Evolutionary conservation across 2,329 filamentous ascomycete genomes (phyloP).

Genomic region (Paraphaeosphaeria minitans): DNA sequence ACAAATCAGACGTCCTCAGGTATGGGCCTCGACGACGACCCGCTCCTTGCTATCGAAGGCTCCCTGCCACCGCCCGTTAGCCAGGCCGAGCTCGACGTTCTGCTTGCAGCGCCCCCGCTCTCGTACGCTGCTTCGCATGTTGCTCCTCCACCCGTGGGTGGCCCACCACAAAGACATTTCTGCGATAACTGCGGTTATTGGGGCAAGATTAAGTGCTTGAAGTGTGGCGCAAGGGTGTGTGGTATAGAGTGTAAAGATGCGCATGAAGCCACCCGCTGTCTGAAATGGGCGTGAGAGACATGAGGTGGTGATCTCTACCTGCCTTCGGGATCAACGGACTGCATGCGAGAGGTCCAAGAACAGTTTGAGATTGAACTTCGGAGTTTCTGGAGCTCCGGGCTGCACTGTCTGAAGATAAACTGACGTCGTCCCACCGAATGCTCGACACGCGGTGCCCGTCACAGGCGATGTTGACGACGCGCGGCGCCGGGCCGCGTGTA

Average conservation of each 20-base stretch:
- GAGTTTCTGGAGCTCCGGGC: background rate
- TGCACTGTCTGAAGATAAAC: slow-evolving; percentile 22
- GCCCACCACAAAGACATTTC: slow-evolving; percentile 65
- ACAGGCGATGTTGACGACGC: slow-evolving; percentile 52
- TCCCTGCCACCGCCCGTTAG: slow-evolving; percentile 63
- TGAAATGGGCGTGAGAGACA: slow-evolving; percentile 42
- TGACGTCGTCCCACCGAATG: slow-evolving; percentile 52
- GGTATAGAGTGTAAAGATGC: slow-evolving; percentile 74
- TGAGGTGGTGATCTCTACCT: too few relatives aligned
- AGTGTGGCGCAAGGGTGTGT: slow-evolving; percentile 79
- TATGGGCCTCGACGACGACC: slow-evolving; percentile 49
- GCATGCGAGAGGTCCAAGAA: too few relatives aligned
- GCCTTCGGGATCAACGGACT: too few relatives aligned
- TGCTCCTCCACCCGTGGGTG: slow-evolving; percentile 45
- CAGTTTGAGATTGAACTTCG: background rate
- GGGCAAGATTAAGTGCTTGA: slow-evolving; percentile 75
- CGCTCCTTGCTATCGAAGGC: slow-evolving; percentile 59
- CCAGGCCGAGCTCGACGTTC: slow-evolving; percentile 65
- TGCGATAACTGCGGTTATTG: slow-evolving; percentile 84
- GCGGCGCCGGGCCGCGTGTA: slow-evolving; percentile 41
- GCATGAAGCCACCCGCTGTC: slow-evolving; percentile 70
- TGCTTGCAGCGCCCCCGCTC: slow-evolving; percentile 68
- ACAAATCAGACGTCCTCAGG: slow-evolving; percentile 13
- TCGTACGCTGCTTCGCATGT: slow-evolving; percentile 68
- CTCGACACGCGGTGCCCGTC: slow-evolving; percentile 47